These are phyloP conservation scores for Trichomonas vaginalis DNA, from an alignment of 208 protist genomes.

Conservation along the genomic window DNA sequence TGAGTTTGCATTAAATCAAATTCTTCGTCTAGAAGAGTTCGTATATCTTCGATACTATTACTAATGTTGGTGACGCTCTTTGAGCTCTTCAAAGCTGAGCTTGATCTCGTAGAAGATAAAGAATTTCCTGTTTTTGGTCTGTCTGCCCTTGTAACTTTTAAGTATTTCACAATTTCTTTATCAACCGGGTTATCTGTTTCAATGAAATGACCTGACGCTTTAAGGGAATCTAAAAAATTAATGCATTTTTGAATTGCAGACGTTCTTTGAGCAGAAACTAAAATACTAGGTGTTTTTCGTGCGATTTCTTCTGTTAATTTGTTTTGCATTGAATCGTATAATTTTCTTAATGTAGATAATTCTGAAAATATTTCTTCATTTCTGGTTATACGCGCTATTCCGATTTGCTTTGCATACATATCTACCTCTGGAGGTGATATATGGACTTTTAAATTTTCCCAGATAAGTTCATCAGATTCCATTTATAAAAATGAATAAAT, in stretches of 20 bases:
- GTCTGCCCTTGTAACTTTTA: background rate
- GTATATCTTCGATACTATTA: background rate
- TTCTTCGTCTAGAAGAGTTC: constrained; percentile 7
- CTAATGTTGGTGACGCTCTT: background rate
- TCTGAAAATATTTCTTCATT: background rate
- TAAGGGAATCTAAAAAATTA: background rate
- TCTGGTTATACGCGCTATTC: background rate
- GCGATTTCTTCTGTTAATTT: background rate
- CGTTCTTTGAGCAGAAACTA: background rate
- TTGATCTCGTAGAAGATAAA: background rate
- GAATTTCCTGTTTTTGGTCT: background rate
- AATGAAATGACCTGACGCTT: background rate
- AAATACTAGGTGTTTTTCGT: background rate
- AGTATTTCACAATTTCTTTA: background rate
- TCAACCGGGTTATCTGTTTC: background rate
- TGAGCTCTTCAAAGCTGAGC: background rate
- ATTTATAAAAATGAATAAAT: no score
- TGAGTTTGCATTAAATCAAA: background rate
- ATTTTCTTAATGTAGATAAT: background rate
- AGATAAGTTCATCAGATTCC: background rate
- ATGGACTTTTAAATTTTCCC: background rate
- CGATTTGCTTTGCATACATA: background rate
- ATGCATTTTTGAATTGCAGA: background rate
- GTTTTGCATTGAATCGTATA: background rate
- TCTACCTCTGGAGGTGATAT: background rate